Percentiles rank a stretch among this genome's conserved stretches.
Conservation (phyloP, 805 yeast species). For the Trichomonascus vanleenenianus region DNA sequence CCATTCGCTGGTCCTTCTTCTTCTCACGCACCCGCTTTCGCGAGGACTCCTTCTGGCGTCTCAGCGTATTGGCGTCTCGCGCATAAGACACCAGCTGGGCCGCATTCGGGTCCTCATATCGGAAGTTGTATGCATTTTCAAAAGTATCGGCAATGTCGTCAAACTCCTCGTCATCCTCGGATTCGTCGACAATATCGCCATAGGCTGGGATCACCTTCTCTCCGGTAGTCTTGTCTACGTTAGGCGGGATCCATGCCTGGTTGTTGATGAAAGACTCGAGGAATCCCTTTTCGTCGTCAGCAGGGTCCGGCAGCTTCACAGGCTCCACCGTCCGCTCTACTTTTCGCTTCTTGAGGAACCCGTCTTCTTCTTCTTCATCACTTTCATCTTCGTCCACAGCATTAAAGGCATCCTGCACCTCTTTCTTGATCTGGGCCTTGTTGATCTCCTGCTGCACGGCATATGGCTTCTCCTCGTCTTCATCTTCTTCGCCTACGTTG, state of each 20-base stretch:
- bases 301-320: constrained; percentile 56
- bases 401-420: constrained; percentile 53
- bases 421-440: constrained; percentile 61
- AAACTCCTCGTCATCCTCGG: constrained; percentile 72
- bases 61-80: constrained; percentile 80
- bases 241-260: constrained; percentile 85
- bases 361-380: constrained; percentile 38
- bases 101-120: constrained; percentile 87
- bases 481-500: constrained; percentile 43
- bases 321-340: constrained; percentile 31
- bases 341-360: constrained; percentile 55
- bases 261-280: constrained; percentile 61
- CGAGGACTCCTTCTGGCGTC: constrained; percentile 66
- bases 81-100: constrained; percentile 93
- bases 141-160: constrained; percentile 88
- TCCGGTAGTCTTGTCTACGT: constrained; percentile 52
- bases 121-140: constrained; percentile 88
- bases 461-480: constrained; percentile 56
- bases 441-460: constrained; percentile 71
- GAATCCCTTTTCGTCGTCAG: constrained; percentile 56
- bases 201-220: constrained; percentile 27
- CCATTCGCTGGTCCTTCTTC: constrained; percentile 45
- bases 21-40: constrained; percentile 79
- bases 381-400: constrained; percentile 37
- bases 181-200: constrained; percentile 36